A percentile compares a stretch with the other conserved stretches of the same genome.
Evolutionary conservation across 768 basidiomycete species (phyloP).

Genomic region (Exsudoporus frostii): DNA sequence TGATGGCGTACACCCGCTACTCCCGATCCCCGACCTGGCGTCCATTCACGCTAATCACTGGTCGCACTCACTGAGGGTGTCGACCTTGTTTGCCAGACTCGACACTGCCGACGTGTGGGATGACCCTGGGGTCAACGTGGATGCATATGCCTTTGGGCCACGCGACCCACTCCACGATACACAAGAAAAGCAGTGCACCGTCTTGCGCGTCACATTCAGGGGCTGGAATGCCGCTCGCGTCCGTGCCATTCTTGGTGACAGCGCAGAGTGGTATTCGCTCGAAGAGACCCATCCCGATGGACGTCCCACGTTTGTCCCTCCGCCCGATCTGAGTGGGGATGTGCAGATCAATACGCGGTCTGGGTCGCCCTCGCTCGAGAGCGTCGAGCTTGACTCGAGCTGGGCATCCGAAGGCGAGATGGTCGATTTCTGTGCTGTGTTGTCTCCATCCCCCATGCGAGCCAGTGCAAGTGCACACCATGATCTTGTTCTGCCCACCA

Average conservation of each 20-base stretch:
- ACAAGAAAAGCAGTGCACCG: constrained; percentile 54
- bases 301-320: constrained; percentile 1
- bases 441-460: constrained; percentile 13
- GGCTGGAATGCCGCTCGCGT: constrained; percentile 73
- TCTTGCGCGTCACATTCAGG: constrained; percentile 65
- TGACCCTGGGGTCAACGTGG: constrained; percentile 44
- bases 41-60: constrained; percentile 51
- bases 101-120: constrained; percentile 68
- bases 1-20: constrained; percentile 32
- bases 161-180: constrained; percentile 33
- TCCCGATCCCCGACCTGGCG: constrained; percentile 54
- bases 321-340: constrained; percentile 1
- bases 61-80: constrained; percentile 60
- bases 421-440: constrained; percentile 2
- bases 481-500: constrained; percentile 73
- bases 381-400: constrained; percentile 5
- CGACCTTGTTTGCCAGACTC: constrained; percentile 65
- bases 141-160: constrained; percentile 60
- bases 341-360: neutral
- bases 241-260: constrained; percentile 65
- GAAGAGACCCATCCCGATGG: constrained; percentile 46
- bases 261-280: constrained; percentile 71
- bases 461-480: constrained; percentile 51
- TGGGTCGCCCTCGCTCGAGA: constrained; percentile 1
- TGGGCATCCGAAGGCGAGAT: constrained; percentile 5